Conservation (phyloP, 2,329 filamentous ascomycete species). For the Colletotrichum nymphaeae region DNA sequence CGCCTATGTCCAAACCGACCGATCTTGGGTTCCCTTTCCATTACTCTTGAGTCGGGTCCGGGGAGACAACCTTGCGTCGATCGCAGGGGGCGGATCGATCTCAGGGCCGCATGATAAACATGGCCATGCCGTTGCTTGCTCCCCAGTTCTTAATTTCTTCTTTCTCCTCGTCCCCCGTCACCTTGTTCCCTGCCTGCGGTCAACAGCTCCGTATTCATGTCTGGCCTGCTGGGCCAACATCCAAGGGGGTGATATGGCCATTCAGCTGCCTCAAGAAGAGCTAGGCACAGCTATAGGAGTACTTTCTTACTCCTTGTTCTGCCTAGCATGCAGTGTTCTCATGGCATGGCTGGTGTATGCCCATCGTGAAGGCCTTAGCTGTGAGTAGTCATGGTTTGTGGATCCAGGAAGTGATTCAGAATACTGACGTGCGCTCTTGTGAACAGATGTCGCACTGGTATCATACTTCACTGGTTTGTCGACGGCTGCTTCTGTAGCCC, state of each 20-base stretch:
- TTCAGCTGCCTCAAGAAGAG: conserved; percentile 48
- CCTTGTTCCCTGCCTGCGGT: conserved; percentile 23
- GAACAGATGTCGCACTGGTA: conserved; percentile 53
- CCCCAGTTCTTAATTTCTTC: conserved; percentile 28
- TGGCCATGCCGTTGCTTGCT: conserved; percentile 25
- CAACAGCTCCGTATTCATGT: conserved; percentile 29
- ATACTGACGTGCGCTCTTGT: conserved; percentile 15
- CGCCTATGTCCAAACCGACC: not conserved
- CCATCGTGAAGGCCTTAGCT: conserved; percentile 54
- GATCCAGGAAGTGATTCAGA: not conserved
- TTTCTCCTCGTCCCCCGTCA: conserved; percentile 16
- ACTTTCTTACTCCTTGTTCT: conserved; percentile 50
- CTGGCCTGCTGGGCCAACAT: conserved; percentile 14
- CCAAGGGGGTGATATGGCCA: conserved; percentile 45
- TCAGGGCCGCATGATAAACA: conserved; percentile 36
- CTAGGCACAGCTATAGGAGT: conserved; percentile 46
- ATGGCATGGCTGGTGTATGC: conserved; percentile 51
- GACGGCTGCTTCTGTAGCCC: conserved; percentile 52
- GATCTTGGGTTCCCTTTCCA: not conserved
- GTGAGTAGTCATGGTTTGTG: conserved; percentile 43
- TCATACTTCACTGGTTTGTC: conserved; percentile 50
- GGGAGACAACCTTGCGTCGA: conserved; percentile 27
- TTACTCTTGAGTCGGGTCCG: not conserved
- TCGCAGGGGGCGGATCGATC: conserved; percentile 23
- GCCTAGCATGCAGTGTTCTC: conserved; percentile 44